Percentiles rank a stretch among this genome's conserved stretches.
Conservation (phyloP, 257 asterid species). For the Rhazya stricta region DNA sequence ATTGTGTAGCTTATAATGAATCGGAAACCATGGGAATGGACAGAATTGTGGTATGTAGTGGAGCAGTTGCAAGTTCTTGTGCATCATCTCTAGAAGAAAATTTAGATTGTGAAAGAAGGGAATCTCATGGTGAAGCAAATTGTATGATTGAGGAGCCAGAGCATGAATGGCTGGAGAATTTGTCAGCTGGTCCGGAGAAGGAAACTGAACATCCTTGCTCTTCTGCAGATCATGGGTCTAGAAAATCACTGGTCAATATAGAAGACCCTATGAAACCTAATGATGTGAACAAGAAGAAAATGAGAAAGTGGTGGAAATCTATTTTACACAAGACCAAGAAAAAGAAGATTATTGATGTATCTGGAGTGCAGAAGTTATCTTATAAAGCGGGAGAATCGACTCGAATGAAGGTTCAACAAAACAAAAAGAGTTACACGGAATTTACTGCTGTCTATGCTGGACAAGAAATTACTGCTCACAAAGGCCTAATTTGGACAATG, state of each 20-base stretch:
- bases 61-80: conserved; percentile 26
- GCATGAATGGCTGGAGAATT: conserved; percentile 30
- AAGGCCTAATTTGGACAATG: conserved; percentile 62
- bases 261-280: conserved; percentile 1
- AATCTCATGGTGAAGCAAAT: conserved; percentile 44
- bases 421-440: conserved; percentile 45
- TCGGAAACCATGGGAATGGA: conserved; percentile 16
- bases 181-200: conserved; percentile 18
- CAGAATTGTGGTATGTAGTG: conserved; percentile 26
- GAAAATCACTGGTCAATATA: conserved; percentile 7
- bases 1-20: conserved; percentile 7
- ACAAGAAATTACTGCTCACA: conserved; percentile 61
- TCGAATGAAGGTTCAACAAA: conserved; percentile 31
- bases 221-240: background rate
- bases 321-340: conserved; percentile 33
- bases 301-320: conserved; percentile 48
- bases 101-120: conserved; percentile 30
- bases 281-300: conserved; percentile 32
- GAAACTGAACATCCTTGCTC: conserved; percentile 11
- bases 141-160: conserved; percentile 41
- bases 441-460: conserved; percentile 44
- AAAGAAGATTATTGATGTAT: conserved; percentile 12
- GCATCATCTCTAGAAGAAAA: conserved; percentile 18
- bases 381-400: conserved; percentile 16
- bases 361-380: conserved; percentile 13